Base-by-base conservation (phyloP, 495 filamentous ascomycete genomes). In the Barbatosphaeria neglecta region DNA sequence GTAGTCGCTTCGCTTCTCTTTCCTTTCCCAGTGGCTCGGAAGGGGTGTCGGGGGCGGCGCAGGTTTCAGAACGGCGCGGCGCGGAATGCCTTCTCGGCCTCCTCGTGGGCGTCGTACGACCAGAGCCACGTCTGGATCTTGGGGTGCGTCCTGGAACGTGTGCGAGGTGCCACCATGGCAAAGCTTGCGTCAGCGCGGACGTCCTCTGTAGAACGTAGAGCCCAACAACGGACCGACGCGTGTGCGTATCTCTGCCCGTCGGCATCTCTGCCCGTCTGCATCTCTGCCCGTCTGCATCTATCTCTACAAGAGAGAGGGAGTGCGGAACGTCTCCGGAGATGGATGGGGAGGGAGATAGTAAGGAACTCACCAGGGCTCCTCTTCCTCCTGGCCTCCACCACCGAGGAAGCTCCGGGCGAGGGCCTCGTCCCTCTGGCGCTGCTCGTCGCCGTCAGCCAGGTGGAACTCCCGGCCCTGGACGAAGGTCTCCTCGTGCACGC, bases 401-500 rank as follows among this genome's bases (percentile, higher is more conserved):
- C 58, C 58, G 19, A 61, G 60, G 22, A 66, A 48, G 46, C 70
- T 60, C 19, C 60, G 61, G 44, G 65, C 48, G 51, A 83, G 66
- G 17, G 65, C 38, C 20, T 65, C 51, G 49, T 69, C 78, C 41
- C 80, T 61, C 22, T 68, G 66, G 39, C 63, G 54, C 48, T 81
- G 78, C 48, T 68, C 62, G 13, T 61, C 54, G 4, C 77, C 77
- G 53, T 82, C 67, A 8, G 55, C 49, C 48, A 83, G 61, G 49
- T 83, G 80, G 50, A 78, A 78, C 27, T 76, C 60, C 38, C 76
- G 62, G 45, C 77, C 57, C 67, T 78, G 50, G 19, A 51, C 57
- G 22, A 72, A 72, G 2, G 73, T 73, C 47, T 73, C 74, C 39
- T 61, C 55, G 1, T 77, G 75, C 37, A 80, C 69, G 27, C 65